A percentile compares a stretch with the other conserved stretches of the same genome.
Evolutionary conservation across 2,329 filamentous ascomycete species (phyloP).

Genomic region (Aspergillus caelatus): DNA sequence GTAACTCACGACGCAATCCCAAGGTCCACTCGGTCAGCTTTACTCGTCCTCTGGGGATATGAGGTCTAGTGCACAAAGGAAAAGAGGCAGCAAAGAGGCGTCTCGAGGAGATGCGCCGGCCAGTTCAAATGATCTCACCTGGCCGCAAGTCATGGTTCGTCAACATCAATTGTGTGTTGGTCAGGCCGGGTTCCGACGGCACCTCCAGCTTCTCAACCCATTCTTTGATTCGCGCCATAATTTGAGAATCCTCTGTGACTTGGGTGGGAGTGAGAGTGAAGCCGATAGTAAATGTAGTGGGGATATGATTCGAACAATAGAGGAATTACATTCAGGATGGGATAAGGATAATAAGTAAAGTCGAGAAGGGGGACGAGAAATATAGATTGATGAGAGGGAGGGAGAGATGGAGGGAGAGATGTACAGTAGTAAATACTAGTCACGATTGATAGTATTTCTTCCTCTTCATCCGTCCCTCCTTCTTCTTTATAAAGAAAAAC

Average conservation of each 20-base stretch:
- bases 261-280: not conserved
- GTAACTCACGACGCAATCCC: conserved; percentile 36
- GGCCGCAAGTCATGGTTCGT: conserved; percentile 80
- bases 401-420: not conserved
- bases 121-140: conserved; percentile 39
- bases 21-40: conserved; percentile 19
- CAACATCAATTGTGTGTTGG: conserved; percentile 79
- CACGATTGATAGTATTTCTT: too few relatives aligned
- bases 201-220: conserved; percentile 66
- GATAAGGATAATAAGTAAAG: not conserved
- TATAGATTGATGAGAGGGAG: not conserved
- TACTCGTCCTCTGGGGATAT: not conserved
- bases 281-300: not conserved
- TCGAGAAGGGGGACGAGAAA: not conserved
- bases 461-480: not conserved
- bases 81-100: conserved; percentile 9
- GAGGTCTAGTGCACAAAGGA: conserved; percentile 9
- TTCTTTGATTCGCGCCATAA: conserved; percentile 32
- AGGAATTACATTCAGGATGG: not conserved
- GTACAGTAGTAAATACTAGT: too few relatives aligned
- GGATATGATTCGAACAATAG: not conserved
- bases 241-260: not conserved
- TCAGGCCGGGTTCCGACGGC: conserved; percentile 74
- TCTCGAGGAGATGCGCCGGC: conserved; percentile 9
- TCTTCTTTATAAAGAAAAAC: not conserved